Conservation (phyloP, 345 rosid species). For the Syzygium aromaticum region DNA sequence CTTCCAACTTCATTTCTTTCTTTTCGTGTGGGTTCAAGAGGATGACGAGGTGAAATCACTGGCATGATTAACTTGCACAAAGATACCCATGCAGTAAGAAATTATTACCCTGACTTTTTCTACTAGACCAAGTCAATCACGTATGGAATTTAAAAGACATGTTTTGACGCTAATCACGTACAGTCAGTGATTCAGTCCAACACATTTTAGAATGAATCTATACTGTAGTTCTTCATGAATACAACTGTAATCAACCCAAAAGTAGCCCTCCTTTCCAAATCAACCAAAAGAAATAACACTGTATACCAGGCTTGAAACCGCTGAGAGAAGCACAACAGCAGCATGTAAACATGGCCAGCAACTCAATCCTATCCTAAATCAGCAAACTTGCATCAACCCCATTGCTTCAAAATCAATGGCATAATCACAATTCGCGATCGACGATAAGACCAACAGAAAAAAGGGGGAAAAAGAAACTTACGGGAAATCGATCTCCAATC, state of each 20-base stretch:
- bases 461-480: constrained; percentile 13
- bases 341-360: background rate
- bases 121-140: background rate
- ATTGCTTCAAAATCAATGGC: background rate
- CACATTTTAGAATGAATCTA: background rate
- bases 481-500: constrained; percentile 93
- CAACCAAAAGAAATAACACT: background rate
- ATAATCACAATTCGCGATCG: background rate
- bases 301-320: background rate
- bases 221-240: background rate
- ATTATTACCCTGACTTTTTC: background rate
- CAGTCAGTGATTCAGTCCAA: background rate
- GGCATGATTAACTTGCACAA: background rate
- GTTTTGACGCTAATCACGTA: background rate
- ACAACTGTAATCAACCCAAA: background rate
- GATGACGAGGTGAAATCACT: background rate
- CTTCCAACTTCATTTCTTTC: background rate
- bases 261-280: background rate
- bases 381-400: background rate
- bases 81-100: background rate
- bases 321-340: background rate
- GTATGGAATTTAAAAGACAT: background rate
- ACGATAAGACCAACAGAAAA: background rate
- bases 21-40: background rate
- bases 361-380: background rate